Base-by-base conservation (phyloP, 225 moss, liverwort and hornwort species). In the Polytrichum commune region DNA sequence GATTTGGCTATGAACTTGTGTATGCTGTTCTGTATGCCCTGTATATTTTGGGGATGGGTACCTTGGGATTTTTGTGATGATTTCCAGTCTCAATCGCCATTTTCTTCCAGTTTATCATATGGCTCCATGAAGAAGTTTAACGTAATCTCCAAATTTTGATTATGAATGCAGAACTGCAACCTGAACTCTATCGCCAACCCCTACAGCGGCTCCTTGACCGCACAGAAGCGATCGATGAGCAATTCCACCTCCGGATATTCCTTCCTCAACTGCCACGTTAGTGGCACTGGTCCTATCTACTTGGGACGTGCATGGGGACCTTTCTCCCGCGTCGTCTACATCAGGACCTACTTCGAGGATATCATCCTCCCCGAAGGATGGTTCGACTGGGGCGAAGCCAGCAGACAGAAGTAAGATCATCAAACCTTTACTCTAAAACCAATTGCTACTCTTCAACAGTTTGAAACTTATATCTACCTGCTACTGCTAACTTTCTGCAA, bases 221-320 rank as follows among this genome's bases (percentile, higher is more conserved):
- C 96, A 2, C 96, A 96, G 56, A 88, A 90, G 89, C 84, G 93
- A 53, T 65, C 69, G 27, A 74, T 83, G 20, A 28, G 64, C 8
- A 69, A 62, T 61, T 87, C 89, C 67, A 20, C 24, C 54, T 77
- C 83, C 18, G 88, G 85, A 30, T 89, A 81, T 77, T 83, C 88
- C 5, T 86, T 89, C 5, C 75, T 89, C 35, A 83, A 80, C 55
- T 90, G 88, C 82, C 25, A 73, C 22, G 74, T 90, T 68, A 85
- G 82, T 0, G 88, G 90, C 64, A 65, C 66, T 2, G 90, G 90
- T 26, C 84, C 82, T 1, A 78, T 85, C 29, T 90, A 84, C 27
- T 69, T 90, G 5, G 90, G 90, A 7, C 84, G 90, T 0, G 88
- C 90, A 18, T 90, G 88, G 90, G 90, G 90, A 2, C 84, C 82